Evolutionary conservation across 1,139 yeast genomes (phyloP), one percentile per base, ranked within the genome.

Genomic region (Meyerozyma elateridarum): DNA sequence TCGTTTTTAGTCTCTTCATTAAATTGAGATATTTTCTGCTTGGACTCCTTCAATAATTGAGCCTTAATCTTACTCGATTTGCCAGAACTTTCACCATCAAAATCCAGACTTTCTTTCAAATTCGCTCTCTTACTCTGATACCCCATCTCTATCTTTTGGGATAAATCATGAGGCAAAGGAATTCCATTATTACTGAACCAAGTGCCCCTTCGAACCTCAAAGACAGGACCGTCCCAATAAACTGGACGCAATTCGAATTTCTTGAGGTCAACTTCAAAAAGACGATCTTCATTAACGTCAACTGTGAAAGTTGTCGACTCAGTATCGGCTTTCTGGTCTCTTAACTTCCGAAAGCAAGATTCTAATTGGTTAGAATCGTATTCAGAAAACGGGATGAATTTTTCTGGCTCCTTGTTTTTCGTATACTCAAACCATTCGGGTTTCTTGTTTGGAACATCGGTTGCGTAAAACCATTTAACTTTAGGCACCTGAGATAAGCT

Each of bases 191-290:
- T 54, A 31, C 68, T 62, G 50, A 85, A 87, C 98, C 98, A 89
- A 1, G 78, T 56, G 0, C 96, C 96, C 32, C 97, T 61, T 22
- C 96, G 66, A 1, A 89, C 85, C 40, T 84, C 91, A 49, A 79
- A 91, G 1, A 66, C 61, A 0, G 96, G 94, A 1, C 97, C 97
- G 3, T 77, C 80, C 97, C 97, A 89, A 52, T 80, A 89, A 0
- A 81, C 72, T 0, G 97, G 95, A 1, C 61, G 44, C 44, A 89
- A 54, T 33, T 69, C 70, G 52, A 77, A 68, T 6, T 59, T 54
- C 2, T 52, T 43, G 18, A 89, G 42, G 47, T 85, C 76, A 2
- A 88, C 96, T 45, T 79, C 75, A 46, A 83, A 85, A 25, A 89
- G 59, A 20, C 75, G 73, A 47, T 89, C 98, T 46, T 87, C 96